Evolutionary conservation across 768 basidiomycete genomes (phyloP).

Genomic region (Boletus rex-veris): DNA sequence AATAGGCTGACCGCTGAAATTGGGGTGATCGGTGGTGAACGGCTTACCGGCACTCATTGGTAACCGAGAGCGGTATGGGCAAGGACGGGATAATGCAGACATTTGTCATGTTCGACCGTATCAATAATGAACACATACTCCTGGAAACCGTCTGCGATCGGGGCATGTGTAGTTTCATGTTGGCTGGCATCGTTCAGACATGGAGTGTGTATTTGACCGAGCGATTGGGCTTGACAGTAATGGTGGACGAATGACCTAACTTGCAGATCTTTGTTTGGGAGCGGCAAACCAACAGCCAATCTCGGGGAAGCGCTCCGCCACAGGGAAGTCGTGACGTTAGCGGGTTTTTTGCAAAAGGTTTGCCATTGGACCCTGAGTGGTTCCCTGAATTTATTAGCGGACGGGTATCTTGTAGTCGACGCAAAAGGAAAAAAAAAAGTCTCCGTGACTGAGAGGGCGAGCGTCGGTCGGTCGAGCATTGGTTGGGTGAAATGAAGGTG

Average conservation of each 20-base stretch:
- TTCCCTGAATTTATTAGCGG: constrained; percentile 2
- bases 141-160: constrained; percentile 11
- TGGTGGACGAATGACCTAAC: too few species aligned
- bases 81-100: too few species aligned
- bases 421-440: neutral
- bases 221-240: neutral
- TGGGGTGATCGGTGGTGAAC: too few species aligned
- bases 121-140: neutral
- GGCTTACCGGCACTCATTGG: too few species aligned
- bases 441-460: neutral
- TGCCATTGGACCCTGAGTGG: neutral
- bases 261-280: constrained; percentile 2
- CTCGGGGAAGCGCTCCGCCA: constrained; percentile 4
- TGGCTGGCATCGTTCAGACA: neutral
- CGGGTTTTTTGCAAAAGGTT: too few species aligned
- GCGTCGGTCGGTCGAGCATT: neutral
- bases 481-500: constrained; percentile 3
- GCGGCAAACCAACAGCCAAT: constrained; percentile 8
- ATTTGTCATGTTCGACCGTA: too few species aligned
- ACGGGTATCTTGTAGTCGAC: neutral
- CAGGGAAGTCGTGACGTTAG: constrained; percentile 13
- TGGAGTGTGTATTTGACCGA: neutral
- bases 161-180: constrained; percentile 5
- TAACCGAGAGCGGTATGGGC: too few species aligned
- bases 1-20: too few species aligned